A percentile compares a stretch with the other conserved stretches of the same genome.
These are phyloP conservation scores for Cytospora piceicola DNA, from an alignment of 2,329 filamentous ascomycete species.

Conservation along the genomic window DNA sequence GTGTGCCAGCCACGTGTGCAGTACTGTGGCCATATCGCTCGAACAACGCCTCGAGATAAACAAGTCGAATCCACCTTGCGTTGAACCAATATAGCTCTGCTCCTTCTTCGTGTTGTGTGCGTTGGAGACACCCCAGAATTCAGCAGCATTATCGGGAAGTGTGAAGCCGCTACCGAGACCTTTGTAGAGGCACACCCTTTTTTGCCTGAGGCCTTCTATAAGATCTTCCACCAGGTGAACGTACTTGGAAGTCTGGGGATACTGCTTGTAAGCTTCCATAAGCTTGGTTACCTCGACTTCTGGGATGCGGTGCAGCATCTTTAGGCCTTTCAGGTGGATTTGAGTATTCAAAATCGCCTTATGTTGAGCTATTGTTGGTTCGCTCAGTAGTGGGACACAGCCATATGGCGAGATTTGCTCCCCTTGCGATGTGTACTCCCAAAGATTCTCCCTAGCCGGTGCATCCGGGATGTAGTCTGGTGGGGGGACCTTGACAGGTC, in stretches of 20 bases:
- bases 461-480: slow-evolving; percentile 36
- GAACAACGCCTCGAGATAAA: slow-evolving; percentile 42
- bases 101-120: slow-evolving; percentile 20
- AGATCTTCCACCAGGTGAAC: slow-evolving; percentile 36
- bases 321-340: slow-evolving; percentile 38
- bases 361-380: slow-evolving; percentile 38
- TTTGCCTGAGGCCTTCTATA: slow-evolving; percentile 36
- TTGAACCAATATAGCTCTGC: slow-evolving; percentile 26
- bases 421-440: slow-evolving; percentile 38
- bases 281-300: slow-evolving; percentile 37
- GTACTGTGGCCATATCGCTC: slow-evolving; percentile 38
- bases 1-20: slow-evolving; percentile 46
- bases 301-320: slow-evolving; percentile 40
- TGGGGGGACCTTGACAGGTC: slow-evolving; percentile 28
- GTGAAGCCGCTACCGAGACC: slow-evolving; percentile 44
- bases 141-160: slow-evolving; percentile 36
- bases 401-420: slow-evolving; percentile 36
- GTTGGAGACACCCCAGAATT: slow-evolving; percentile 43
- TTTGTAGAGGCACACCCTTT: slow-evolving; percentile 38
- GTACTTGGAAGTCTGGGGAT: slow-evolving; percentile 32
- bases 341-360: slow-evolving; percentile 40
- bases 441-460: slow-evolving; percentile 38
- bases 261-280: slow-evolving; percentile 33
- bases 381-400: slow-evolving; percentile 39
- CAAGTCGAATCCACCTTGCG: slow-evolving; percentile 37